Percentiles rank a stretch among this genome's conserved stretches.
Evolutionary conservation across 2,329 filamentous ascomycete species (phyloP).

Genomic region (Fusarium ambrosium): DNA sequence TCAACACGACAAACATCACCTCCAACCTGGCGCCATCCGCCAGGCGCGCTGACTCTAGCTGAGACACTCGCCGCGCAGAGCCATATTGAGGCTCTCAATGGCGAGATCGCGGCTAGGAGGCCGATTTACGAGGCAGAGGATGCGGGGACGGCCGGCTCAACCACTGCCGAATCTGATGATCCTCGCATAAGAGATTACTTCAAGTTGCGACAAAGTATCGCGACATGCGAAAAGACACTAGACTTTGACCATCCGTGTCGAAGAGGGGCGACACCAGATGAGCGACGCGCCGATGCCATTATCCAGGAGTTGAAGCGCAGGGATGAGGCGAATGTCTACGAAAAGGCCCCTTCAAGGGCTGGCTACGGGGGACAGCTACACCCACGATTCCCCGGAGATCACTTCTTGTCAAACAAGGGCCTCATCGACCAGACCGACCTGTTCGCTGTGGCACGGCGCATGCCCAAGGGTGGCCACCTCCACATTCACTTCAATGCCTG

Average conservation of each 20-base stretch:
- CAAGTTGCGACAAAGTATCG: conserved; percentile 47
- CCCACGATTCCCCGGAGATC: conserved; percentile 63
- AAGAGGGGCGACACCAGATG: conserved; percentile 49
- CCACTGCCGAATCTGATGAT: conserved; percentile 13
- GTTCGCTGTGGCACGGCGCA: conserved; percentile 66
- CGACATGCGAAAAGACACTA: conserved; percentile 52
- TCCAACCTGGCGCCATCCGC: conserved; percentile 13
- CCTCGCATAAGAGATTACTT: conserved; percentile 48
- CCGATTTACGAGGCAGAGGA: conserved; percentile 2
- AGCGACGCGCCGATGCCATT: conserved; percentile 56
- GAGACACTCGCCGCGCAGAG: conserved; percentile 43
- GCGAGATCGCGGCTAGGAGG: conserved; percentile 32
- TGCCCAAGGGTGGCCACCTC: conserved; percentile 80
- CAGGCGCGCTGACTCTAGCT: neutral
- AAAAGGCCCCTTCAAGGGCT: conserved; percentile 43
- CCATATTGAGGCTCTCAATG: conserved; percentile 46
- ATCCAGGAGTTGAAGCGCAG: conserved; percentile 53
- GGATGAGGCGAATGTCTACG: conserved; percentile 57
- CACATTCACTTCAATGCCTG: conserved; percentile 87
- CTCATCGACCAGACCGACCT: conserved; percentile 69
- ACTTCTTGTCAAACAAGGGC: conserved; percentile 69
- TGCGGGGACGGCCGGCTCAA: neutral
- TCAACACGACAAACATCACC: conserved; percentile 25
- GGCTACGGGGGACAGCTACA: conserved; percentile 62
- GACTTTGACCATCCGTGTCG: conserved; percentile 58